Conservation (phyloP, 1,139 yeast genomes). For the Nakaseomyces delphensis region DNA sequence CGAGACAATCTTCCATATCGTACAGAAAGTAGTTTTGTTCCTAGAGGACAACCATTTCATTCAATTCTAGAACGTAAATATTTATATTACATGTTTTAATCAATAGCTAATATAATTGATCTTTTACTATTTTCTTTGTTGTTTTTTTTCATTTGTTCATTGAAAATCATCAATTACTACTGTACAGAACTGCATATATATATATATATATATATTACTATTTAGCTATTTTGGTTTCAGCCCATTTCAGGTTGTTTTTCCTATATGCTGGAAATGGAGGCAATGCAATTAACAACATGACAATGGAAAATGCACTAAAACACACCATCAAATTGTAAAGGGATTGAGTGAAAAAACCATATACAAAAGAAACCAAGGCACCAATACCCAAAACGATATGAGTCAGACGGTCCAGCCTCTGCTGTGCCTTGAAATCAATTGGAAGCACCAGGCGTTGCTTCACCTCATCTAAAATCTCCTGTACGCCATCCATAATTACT, state of each 20-base stretch:
- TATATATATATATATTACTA: no score
- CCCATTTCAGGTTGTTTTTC: conserved; percentile 24
- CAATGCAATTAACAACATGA: conserved; percentile 17
- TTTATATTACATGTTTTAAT: background rate
- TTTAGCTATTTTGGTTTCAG: conserved; percentile 13
- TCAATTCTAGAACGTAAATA: conserved; percentile 29
- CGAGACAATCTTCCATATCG: conserved; percentile 50
- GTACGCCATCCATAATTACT: conserved; percentile 9
- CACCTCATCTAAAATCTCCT: conserved; percentile 22
- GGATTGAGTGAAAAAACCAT: conserved; percentile 25
- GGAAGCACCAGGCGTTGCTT: conserved; percentile 23
- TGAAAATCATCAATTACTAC: no score
- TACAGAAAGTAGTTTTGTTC: conserved; percentile 59
- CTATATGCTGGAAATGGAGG: conserved; percentile 28
- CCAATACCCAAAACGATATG: conserved; percentile 15
- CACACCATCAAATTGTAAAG: conserved; percentile 13
- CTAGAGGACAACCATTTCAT: conserved; percentile 78
- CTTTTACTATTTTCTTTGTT: no score
- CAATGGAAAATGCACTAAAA: conserved; percentile 15
- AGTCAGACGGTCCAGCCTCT: conserved; percentile 14
- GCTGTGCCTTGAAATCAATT: conserved; percentile 28
- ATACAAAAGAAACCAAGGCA: conserved; percentile 18
- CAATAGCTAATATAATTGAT: background rate
- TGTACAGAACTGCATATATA: background rate
- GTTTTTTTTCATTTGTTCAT: no score